These are phyloP conservation scores for Globisporangium radiosum DNA, from an alignment of 352 stramenopile species.

Conservation along the genomic window DNA sequence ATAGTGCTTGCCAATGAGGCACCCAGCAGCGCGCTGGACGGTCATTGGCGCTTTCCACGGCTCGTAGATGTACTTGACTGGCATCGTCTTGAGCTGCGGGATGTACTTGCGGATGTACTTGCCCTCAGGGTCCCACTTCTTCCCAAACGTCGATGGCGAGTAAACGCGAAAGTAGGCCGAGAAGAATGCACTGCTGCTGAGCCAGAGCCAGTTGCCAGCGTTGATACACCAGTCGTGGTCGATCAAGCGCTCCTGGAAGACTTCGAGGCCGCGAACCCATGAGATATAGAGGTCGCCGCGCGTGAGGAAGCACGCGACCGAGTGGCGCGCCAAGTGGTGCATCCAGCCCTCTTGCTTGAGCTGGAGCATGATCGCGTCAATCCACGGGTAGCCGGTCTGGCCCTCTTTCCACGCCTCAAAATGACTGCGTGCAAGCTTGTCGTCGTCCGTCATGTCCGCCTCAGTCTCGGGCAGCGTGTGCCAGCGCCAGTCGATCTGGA, in stretches of 20 bases:
- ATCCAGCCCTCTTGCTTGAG: slow-evolving; percentile 87
- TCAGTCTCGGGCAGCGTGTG: slow-evolving; percentile 76
- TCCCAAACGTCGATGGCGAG: slow-evolving; percentile 89
- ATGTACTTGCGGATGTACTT: slow-evolving; percentile 92
- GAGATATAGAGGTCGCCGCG: slow-evolving; percentile 95
- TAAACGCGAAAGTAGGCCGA: slow-evolving; percentile 98
- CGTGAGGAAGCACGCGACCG: slow-evolving; percentile 97
- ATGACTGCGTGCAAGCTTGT: slow-evolving; percentile 74
- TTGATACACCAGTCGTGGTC: slow-evolving; percentile 98
- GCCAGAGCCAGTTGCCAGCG: slow-evolving; percentile 97
- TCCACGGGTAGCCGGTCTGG: slow-evolving; percentile 96
- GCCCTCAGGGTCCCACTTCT: slow-evolving; percentile 94
- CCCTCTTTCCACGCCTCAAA: slow-evolving; percentile 93
- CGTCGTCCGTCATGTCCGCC: slow-evolving; percentile 63
- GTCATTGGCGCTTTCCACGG: slow-evolving; percentile 18
- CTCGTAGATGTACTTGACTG: slow-evolving; percentile 89
- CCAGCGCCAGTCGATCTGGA: slow-evolving; percentile 83
- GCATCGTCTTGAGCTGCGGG: slow-evolving; percentile 79
- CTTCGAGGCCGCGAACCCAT: slow-evolving; percentile 90
- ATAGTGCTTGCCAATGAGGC: slow-evolving; percentile 92
- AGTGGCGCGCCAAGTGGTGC: slow-evolving; percentile 89
- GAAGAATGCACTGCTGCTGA: slow-evolving; percentile 94
- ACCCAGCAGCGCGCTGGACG: slow-evolving; percentile 66
- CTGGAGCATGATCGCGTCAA: slow-evolving; percentile 97
- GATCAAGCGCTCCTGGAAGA: slow-evolving; percentile 92